phyloP scores from a whole-genome alignment of 176 grass and related monocot genomes.

The Pontederia paniculata region DNA sequence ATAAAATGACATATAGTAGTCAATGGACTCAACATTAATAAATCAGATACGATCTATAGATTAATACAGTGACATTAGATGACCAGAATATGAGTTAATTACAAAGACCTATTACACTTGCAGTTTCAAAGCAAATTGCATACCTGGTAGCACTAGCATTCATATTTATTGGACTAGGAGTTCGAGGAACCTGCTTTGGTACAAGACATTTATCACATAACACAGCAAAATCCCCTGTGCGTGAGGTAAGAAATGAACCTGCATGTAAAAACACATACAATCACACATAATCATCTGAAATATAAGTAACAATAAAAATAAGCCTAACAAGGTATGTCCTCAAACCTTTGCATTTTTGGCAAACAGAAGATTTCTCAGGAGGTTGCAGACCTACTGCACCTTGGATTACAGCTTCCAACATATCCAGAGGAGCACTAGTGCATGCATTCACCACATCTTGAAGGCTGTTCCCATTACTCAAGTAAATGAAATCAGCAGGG shows the following conservation, averaged over 20 bases:
- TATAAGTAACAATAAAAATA: background rate
- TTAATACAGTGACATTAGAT: too few species aligned
- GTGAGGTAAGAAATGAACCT: slow-evolving; percentile 33
- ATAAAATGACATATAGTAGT: too few species aligned
- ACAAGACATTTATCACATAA: slow-evolving; percentile 50
- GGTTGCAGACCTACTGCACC: slow-evolving; percentile 38
- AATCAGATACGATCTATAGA: too few species aligned
- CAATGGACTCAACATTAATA: too few species aligned
- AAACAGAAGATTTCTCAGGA: slow-evolving; percentile 30
- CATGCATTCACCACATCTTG: slow-evolving; percentile 43
- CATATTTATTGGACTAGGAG: slow-evolving; percentile 6
- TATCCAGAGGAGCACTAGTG: slow-evolving; percentile 30
- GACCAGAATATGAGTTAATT: too few species aligned
- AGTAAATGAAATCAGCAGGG: slow-evolving; percentile 55
- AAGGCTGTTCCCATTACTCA: slow-evolving; percentile 55
- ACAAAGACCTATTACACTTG: too few species aligned
- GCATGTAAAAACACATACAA: slow-evolving; percentile 3
- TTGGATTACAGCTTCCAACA: slow-evolving; percentile 37
- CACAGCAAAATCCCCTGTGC: slow-evolving; percentile 35
- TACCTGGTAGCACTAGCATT: slow-evolving; percentile 7
- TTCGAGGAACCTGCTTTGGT: slow-evolving; percentile 22
- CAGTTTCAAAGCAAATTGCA: background rate
- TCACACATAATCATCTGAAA: slow-evolving; percentile 6
- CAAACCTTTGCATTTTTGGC: slow-evolving; percentile 40
- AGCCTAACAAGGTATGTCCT: background rate